These are phyloP conservation scores for Fragaria ananassa DNA, from an alignment of 306 rosid genomes.

Conservation along the genomic window DNA sequence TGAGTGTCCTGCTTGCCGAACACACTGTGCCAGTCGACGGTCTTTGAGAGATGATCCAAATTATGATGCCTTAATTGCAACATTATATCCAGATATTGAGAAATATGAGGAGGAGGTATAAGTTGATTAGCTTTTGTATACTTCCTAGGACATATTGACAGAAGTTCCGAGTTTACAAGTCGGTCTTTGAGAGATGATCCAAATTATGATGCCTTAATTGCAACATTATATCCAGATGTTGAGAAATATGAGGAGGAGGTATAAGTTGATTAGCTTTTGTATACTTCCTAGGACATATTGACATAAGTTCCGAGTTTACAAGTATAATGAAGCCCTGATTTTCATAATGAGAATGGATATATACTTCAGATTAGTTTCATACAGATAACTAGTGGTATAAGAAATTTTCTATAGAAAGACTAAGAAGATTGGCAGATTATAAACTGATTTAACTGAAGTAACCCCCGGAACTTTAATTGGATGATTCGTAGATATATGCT, in stretches of 20 bases:
- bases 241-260: slow-evolving; percentile 95
- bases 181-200: slow-evolving; percentile 99
- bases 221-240: slow-evolving; percentile 82
- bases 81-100: slow-evolving; percentile 87
- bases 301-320: not conserved
- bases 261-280: slow-evolving; percentile 30
- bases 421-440: not conserved
- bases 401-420: not conserved
- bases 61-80: slow-evolving; percentile 76
- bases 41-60: slow-evolving; percentile 99
- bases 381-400: not conserved
- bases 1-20: slow-evolving; percentile 98
- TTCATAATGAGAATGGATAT: not conserved
- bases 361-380: not conserved
- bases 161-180: too few species aligned
- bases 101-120: slow-evolving; percentile 89
- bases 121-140: slow-evolving; percentile 25
- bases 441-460: not conserved
- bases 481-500: not conserved
- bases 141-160: not conserved
- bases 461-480: not conserved
- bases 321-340: not conserved
- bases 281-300: not conserved
- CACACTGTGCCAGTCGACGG: slow-evolving; percentile 98
- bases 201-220: slow-evolving; percentile 81